Evolutionary conservation across 106 monocot genomes (phyloP).

Genomic region (Posidonia australis): DNA sequence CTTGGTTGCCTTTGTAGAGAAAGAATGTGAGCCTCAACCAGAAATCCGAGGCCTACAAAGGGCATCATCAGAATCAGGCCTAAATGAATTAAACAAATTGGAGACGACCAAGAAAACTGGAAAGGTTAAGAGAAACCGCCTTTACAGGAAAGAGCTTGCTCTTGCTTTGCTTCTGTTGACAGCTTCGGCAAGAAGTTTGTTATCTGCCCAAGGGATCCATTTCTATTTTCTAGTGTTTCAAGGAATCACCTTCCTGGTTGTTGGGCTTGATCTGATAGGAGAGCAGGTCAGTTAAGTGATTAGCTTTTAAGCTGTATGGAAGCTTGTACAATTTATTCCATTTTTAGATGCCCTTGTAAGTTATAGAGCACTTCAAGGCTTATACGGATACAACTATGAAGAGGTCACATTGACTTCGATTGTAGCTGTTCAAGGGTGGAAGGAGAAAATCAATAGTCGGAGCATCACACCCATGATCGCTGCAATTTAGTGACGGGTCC

Average conservation of each 20-base stretch:
- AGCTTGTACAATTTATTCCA: background rate
- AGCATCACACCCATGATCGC: background rate
- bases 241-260: constrained; percentile 48
- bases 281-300: constrained; percentile 39
- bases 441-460: background rate
- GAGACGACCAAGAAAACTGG: constrained; percentile 26
- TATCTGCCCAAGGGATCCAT: constrained; percentile 62
- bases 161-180: constrained; percentile 47
- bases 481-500: background rate
- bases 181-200: constrained; percentile 43
- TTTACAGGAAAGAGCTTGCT: constrained; percentile 21
- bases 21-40: constrained; percentile 21
- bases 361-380: background rate
- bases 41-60: constrained; percentile 19
- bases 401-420: constrained; percentile 6
- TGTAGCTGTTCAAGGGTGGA: background rate
- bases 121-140: constrained; percentile 8
- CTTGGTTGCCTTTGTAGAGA: constrained; percentile 32
- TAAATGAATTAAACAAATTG: constrained; percentile 28
- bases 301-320: background rate
- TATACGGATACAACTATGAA: background rate
- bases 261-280: constrained; percentile 62
- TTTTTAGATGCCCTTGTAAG: background rate
- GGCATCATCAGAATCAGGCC: constrained; percentile 40
- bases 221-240: constrained; percentile 64